These are phyloP conservation scores for Babesia sp. DNA, from an alignment of 169 alveolate species.

Conservation along the genomic window DNA sequence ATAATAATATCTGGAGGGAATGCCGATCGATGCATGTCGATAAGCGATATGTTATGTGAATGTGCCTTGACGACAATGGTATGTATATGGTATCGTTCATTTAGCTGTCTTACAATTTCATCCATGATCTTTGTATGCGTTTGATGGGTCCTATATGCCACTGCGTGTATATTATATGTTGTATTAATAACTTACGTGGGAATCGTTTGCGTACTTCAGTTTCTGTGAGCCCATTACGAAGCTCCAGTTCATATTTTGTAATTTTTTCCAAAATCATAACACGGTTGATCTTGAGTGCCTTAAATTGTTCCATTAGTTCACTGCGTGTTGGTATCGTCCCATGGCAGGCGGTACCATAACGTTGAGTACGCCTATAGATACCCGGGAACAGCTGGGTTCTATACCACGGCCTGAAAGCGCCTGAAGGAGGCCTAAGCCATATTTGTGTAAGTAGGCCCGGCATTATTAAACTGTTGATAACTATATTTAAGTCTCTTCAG, in stretches of 20 bases:
- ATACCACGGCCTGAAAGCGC: no score
- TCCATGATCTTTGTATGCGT: conserved; percentile 57
- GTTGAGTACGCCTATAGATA: not conserved
- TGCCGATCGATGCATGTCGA: conserved; percentile 25
- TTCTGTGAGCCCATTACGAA: conserved; percentile 46
- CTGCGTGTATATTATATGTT: not conserved
- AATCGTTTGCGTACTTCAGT: conserved; percentile 42
- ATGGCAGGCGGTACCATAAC: not conserved
- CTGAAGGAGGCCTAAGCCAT: no score
- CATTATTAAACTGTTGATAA: no score
- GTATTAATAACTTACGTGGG: conserved; percentile 41
- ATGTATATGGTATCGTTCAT: conserved; percentile 25
- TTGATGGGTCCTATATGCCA: conserved; percentile 61
- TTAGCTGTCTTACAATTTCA: conserved; percentile 30
- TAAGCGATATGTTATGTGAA: conserved; percentile 25
- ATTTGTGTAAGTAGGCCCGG: no score
- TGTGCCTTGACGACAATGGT: conserved; percentile 62
- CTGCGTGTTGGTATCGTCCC: not conserved
- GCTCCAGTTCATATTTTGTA: conserved; percentile 62
- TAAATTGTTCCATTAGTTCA: conserved; percentile 27
- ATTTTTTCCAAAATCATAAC: conserved; percentile 53
- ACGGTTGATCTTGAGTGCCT: conserved; percentile 25
- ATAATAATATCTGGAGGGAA: conserved; percentile 56
- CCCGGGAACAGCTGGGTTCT: no score
- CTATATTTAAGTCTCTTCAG: no score